A percentile compares a stretch with the other conserved stretches of the same genome.
These are phyloP conservation scores for Saitoella complicata DNA, from an alignment of 805 yeast species.

Conservation along the genomic window DNA sequence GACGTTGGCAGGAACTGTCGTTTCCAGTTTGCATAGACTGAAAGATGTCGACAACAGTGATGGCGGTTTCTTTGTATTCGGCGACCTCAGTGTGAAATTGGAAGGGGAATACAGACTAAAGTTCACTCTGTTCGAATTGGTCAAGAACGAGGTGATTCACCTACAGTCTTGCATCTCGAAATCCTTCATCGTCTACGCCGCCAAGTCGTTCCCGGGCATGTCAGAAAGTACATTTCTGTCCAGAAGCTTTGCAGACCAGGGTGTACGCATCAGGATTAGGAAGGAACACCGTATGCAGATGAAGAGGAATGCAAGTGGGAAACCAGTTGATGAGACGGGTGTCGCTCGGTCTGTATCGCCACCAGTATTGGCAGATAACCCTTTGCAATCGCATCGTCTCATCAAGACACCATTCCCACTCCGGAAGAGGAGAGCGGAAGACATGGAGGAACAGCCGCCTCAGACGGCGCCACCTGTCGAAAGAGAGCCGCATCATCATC, in stretches of 20 bases:
- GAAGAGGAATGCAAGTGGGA: not conserved
- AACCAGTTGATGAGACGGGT: no score
- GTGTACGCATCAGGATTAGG: slow-evolving; percentile 14
- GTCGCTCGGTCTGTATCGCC: no score
- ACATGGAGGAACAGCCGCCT: no score
- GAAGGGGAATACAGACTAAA: slow-evolving; percentile 13
- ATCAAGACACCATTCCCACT: no score
- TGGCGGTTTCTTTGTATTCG: slow-evolving; percentile 14
- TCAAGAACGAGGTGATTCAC: slow-evolving; percentile 11
- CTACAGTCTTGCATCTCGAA: slow-evolving; percentile 10
- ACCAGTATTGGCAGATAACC: no score
- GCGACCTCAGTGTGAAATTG: slow-evolving; percentile 11
- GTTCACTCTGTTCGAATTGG: slow-evolving; percentile 13
- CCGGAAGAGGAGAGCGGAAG: no score
- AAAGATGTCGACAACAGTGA: slow-evolving; percentile 10
- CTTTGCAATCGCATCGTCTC: no score
- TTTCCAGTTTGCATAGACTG: slow-evolving; percentile 12
- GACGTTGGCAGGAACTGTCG: slow-evolving; percentile 13
- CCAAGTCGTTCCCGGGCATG: slow-evolving; percentile 13
- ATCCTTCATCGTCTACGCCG: slow-evolving; percentile 9
- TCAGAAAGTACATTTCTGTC: slow-evolving; percentile 13
- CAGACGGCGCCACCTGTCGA: no score
- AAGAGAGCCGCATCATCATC: no score
- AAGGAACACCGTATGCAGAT: slow-evolving; percentile 5
- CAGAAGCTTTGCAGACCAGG: slow-evolving; percentile 14